Evolutionary conservation across 1,139 yeast species (phyloP), one percentile per base, ranked within the genome.

Genomic region (Barnettozyma hawaiiensis): DNA sequence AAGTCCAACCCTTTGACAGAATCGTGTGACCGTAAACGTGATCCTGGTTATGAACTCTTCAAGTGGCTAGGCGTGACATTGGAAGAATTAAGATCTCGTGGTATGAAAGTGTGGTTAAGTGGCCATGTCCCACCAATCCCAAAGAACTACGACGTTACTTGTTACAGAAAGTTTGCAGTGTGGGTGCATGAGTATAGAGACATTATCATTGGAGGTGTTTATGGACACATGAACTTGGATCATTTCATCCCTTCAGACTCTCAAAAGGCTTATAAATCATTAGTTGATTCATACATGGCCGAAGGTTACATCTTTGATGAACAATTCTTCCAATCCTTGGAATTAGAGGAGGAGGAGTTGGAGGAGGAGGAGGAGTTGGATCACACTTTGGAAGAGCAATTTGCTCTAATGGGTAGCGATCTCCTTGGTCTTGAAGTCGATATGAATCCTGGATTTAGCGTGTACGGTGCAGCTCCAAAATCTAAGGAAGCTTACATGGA

Each of bases 71-170:
- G 94, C 3, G 72, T 75, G 39, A 81, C 81, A 2, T 67, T 86
- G 48, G 75, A 80, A 55, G 95, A 85, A 58, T 65, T 85, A 64
- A 71, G 96, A 54, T 66, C 71, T n/a, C 68, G 94, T 50, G 73
- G 76, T 19, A 80, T 86, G 80, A 85, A 85, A 61, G 94, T 83
- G 9, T 86, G 95, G 95, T 63, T 86, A 24, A 68, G 81, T 37
- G 95, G 96, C 3, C 96, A 86, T 65, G 95, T 86, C 12, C 95
- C 96, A 3, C 95, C 95, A 4, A 78, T 81, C 42, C 79, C 80
- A 36, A 85, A 85, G 61, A 85, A 85, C 60, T 80, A 74, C 52
- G 95, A 85, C 55, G 66, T 71, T 23, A 70, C 81, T 36, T 86
- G 96, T 58, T 78, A 75, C 53, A 69, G 87, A 43, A 85, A 85